Conservation (phyloP, 345 rosid genomes). For the Chamaenerion angustifolium region DNA sequence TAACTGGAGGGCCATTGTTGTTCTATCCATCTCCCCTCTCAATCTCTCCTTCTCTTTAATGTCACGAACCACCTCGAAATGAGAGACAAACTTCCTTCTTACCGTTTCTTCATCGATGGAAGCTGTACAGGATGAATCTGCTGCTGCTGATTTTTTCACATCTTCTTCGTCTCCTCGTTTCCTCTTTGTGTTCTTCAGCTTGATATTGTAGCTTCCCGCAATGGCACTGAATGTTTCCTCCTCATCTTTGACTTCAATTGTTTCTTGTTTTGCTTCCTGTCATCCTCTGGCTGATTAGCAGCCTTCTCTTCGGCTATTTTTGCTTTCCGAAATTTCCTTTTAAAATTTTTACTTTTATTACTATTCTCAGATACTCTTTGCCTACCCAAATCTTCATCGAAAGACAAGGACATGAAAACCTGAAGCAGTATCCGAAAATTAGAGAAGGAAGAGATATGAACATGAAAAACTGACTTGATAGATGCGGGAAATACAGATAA, state of each 20-base stretch:
- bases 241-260: slow-evolving; percentile 56
- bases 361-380: slow-evolving; percentile 21
- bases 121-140: slow-evolving; percentile 5
- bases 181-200: slow-evolving; percentile 39
- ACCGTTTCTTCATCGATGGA: slow-evolving; percentile 36
- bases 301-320: slow-evolving; percentile 32
- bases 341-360: slow-evolving; percentile 19
- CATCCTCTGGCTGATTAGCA: slow-evolving; percentile 30
- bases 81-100: slow-evolving; percentile 36
- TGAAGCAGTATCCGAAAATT: slow-evolving; percentile 11
- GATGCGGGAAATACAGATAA: too few relatives aligned
- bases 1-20: slow-evolving; percentile 21
- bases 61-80: slow-evolving; percentile 33
- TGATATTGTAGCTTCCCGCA: slow-evolving; percentile 13
- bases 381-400: slow-evolving; percentile 70
- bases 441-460: not conserved
- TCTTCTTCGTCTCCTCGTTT: slow-evolving; percentile 20
- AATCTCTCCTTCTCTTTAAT: slow-evolving; percentile 51
- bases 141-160: not conserved
- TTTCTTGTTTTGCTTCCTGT: slow-evolving; percentile 52
- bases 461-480: not conserved
- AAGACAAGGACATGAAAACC: slow-evolving; percentile 80
- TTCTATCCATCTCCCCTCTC: slow-evolving; percentile 26
- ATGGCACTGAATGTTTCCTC: slow-evolving; percentile 40
- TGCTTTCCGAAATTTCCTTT: slow-evolving; percentile 44